Conservation (phyloP, 176 grass and related monocot genomes). For the Canna indica region DNA sequence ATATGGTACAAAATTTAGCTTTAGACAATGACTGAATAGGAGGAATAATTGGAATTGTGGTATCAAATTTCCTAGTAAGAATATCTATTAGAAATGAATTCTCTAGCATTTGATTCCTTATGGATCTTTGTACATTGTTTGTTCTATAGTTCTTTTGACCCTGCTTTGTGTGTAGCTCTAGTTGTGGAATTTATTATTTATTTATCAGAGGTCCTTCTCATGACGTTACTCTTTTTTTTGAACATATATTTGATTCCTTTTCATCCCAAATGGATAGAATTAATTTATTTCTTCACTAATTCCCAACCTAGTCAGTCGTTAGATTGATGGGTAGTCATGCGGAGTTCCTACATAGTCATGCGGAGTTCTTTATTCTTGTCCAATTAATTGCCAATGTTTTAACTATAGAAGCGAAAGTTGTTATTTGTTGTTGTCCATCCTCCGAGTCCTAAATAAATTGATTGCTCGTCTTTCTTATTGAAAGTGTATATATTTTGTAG, state of each 20-base stretch:
- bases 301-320: not conserved
- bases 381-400: not conserved
- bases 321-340: not conserved
- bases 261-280: not conserved
- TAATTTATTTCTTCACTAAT: not conserved
- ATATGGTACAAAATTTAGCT: slow-evolving; percentile 7
- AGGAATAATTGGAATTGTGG: not conserved
- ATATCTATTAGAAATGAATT: not conserved
- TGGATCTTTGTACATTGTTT: no score
- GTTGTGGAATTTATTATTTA: no score
- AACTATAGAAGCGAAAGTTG: not conserved
- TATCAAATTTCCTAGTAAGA: slow-evolving; percentile 13
- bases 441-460: not conserved
- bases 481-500: not conserved
- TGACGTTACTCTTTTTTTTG: no score
- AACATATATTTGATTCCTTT: no score
- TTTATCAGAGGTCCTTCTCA: no score
- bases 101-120: not conserved
- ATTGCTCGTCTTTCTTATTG: not conserved
- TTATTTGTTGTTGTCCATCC: not conserved
- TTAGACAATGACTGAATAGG: not conserved
- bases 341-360: not conserved
- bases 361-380: not conserved
- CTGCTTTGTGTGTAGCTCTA: no score
- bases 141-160: no score